These are phyloP conservation scores for Camellia lanceoleosa DNA, from an alignment of 148 eudicot genomes.

Conservation along the genomic window DNA sequence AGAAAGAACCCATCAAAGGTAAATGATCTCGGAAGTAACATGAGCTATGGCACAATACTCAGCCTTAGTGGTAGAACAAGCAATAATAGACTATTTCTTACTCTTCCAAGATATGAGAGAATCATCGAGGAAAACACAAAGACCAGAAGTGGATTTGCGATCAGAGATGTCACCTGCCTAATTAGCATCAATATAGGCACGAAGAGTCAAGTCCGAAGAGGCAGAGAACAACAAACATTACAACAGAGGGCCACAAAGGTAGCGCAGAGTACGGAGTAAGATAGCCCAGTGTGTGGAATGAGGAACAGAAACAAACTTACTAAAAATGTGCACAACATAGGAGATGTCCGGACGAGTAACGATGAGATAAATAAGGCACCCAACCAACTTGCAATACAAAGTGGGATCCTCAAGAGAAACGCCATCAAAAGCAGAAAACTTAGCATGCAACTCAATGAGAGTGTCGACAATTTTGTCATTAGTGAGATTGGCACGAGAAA, in stretches of 20 bases:
- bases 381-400: no score
- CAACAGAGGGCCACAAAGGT: no score
- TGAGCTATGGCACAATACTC: background rate
- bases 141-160: background rate
- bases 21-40: background rate
- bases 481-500: background rate
- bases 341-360: background rate
- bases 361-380: background rate
- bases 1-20: background rate
- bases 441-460: background rate
- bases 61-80: background rate
- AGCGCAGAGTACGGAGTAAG: background rate
- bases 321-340: background rate
- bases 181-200: background rate
- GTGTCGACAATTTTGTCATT: background rate
- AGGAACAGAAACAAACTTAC: background rate
- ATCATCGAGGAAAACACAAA: background rate
- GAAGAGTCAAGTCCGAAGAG: no score
- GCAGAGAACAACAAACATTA: no score
- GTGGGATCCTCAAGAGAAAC: background rate
- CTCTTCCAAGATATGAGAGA: background rate
- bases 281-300: background rate
- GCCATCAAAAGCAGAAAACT: background rate
- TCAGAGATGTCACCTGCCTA: background rate
- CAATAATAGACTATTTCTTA: background rate